Base-by-base conservation (phyloP, 306 rosid species). In the Amphicarpaea edgeworthii region DNA sequence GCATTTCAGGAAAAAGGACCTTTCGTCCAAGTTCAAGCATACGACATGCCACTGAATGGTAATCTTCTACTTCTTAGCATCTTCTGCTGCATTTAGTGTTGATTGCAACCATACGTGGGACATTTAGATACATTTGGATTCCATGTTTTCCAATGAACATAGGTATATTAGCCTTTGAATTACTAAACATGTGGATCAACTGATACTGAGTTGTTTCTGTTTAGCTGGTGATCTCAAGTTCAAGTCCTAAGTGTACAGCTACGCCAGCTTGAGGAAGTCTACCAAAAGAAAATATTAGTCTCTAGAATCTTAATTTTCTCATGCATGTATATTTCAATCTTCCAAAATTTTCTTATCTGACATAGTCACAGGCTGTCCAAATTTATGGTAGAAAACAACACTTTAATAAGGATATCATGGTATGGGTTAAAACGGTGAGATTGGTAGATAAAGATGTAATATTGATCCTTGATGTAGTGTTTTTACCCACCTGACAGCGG, bases 11-110 rank as follows among this genome's bases (percentile, higher is more conserved):
- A 78, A 96, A 87, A 86, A 86, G 97, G 82, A 89, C 96, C 6
- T 90, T 82, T 82, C 84, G 88, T 59, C 81, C 99, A 4, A 89
- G 98, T 80, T 92, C 97, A 43, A 96, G 97, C 68, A 89, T 92
- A 79, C 88, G 98, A 57, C 98, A 96, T 82, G 97, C 99, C 78
- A 89, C 96, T 54, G 98, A 96, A 86, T 96, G 99, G 99, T 96
- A 90, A 38, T 64, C 38, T 65, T 65, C 34, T 41, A 41, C 2
- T 42, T 65, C 53, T 0, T 21, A 38, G 7, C 34, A 64, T 64
- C 34, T 19, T 40, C 12, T 65, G 54, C 11, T 65, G 30, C 71
- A 41, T 40, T 69, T 60, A n/a, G 17, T 82, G 62, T 62, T 60
- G 47, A 12, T 68, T 24, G 15, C 50, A 19, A 73, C 21, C 59